phyloP scores from a whole-genome alignment of 129 eudicot genomes.

The Ambrosia trifida region DNA sequence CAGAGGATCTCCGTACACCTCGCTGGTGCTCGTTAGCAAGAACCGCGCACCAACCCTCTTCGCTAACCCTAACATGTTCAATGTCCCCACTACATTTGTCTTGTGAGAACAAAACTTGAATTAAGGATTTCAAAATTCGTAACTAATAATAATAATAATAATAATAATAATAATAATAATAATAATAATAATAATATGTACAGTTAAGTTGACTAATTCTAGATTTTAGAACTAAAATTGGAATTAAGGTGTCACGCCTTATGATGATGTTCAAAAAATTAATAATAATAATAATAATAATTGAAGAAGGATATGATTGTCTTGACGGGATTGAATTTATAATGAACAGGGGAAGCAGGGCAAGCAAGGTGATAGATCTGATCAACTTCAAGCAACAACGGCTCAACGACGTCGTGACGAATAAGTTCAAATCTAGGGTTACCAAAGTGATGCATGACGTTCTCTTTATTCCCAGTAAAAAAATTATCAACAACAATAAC shows the following conservation, averaged over 20 bases:
- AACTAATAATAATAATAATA: not conserved
- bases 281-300: not conserved
- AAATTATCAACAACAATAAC: slow-evolving; percentile 94
- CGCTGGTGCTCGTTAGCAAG: slow-evolving; percentile 87
- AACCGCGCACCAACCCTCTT: slow-evolving; percentile 90
- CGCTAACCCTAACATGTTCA: slow-evolving; percentile 91
- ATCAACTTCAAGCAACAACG: slow-evolving; percentile 76
- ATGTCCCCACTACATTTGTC: slow-evolving; percentile 94
- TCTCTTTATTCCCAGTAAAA: slow-evolving; percentile 87
- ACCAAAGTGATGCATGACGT: slow-evolving; percentile 84
- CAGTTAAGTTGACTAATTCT: no score
- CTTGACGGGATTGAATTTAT: slow-evolving; percentile 86
- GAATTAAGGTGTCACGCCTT: not conserved
- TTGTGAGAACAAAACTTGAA: slow-evolving; percentile 45
- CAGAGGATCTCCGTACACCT: slow-evolving; percentile 91
- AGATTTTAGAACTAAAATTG: not conserved
- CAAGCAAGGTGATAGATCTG: slow-evolving; percentile 98
- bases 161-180: no score
- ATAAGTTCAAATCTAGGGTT: slow-evolving; percentile 85
- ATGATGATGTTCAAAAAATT: not conserved
- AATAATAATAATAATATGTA: no score
- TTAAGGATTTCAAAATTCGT: slow-evolving; percentile 40
- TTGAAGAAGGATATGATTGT: slow-evolving; percentile 73
- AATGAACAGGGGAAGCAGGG: slow-evolving; percentile 95
- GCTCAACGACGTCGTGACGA: slow-evolving; percentile 94